Evolutionary conservation across 2,329 filamentous ascomycete species (phyloP), one percentile per base, ranked within the genome.

Genomic region (Rachicladosporium sp.): DNA sequence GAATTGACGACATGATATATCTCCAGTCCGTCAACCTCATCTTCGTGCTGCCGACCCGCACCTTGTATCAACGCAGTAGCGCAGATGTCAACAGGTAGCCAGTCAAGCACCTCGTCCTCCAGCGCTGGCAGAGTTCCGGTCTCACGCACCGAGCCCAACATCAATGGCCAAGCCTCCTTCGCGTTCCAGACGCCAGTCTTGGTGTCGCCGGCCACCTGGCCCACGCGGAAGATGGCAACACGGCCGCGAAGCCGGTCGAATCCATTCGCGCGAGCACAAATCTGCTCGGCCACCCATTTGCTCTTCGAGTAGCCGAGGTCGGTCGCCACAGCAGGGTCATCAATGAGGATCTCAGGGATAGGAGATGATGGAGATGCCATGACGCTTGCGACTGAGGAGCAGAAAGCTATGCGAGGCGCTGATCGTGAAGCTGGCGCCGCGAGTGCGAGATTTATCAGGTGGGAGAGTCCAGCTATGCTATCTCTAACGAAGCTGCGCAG

Each of bases 201-300:
- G 3, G 52, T 59, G 45, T 67, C 61, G 0, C 66, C 69, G 27
- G 62, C 65, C 8, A 72, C 53, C 50, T 71, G 69, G 3, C 68
- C 68, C 4, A 68, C 59, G 30, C 66, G 57, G 23, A 69, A 54
- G 7, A 72, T 50, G n/a, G 61, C 58, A 29, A 70, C 60, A 15
- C 59, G 56, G 29, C 64, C 53, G 15, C 41, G 43, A 2, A 65
- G 48, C 27, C 47, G 35, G 2, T 49, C 47, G 36, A 43, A 19
- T 15, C 54, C 40, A 34, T 55, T 51, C 10, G 66, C 67, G 4
- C 58, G 49, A 1, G 60, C 48, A 45, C 71, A 75, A 7, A 76
- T 66, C 11, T 60, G 60, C 56, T 78, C 74, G 1, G 71, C 73
- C 1, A 76, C 70, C 71, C 73, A 76, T 56, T 74, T 70, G 1